Evolutionary conservation across 2,329 filamentous ascomycete genomes (phyloP).

Genomic region (Pseudopithomyces chartarum): DNA sequence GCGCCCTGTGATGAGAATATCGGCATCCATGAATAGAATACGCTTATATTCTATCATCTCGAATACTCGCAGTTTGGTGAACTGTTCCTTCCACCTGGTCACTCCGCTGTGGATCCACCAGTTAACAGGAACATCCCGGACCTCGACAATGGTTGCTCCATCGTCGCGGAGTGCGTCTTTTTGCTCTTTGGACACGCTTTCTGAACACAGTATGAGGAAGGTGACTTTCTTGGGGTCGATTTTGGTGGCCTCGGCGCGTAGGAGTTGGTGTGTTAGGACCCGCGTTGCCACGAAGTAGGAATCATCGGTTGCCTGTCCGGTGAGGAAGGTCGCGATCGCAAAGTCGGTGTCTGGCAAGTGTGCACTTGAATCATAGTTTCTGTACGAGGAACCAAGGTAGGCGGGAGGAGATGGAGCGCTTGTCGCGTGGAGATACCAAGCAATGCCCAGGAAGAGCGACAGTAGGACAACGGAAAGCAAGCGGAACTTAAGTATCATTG

Average conservation of each 20-base stretch:
- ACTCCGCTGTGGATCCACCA: constrained; percentile 46
- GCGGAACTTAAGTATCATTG: not conserved
- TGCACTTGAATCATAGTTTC: constrained; percentile 14
- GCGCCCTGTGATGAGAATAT: constrained; percentile 44
- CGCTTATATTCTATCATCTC: constrained; percentile 49
- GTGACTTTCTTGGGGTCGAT: constrained; percentile 35
- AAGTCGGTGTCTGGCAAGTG: constrained; percentile 13
- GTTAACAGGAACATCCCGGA: constrained; percentile 39
- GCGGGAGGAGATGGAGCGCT: not conserved
- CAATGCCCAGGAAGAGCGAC: not conserved
- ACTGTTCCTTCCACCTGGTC: constrained; percentile 49
- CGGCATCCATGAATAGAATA: constrained; percentile 52
- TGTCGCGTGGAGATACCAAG: not conserved
- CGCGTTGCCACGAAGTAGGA: constrained; percentile 49
- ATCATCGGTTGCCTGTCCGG: constrained; percentile 30
- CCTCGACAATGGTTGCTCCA: constrained; percentile 47
- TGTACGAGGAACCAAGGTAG: constrained; percentile 10
- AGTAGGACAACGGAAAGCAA: not conserved
- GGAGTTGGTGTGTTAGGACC: constrained; percentile 49
- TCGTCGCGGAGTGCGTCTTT: constrained; percentile 42
- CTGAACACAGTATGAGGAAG: constrained; percentile 46
- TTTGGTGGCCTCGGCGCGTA: constrained; percentile 46
- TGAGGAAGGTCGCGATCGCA: constrained; percentile 49
- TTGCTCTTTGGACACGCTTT: constrained; percentile 16
- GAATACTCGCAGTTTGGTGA: constrained; percentile 51